These are phyloP conservation scores for Candida suzukii DNA, from an alignment of 805 yeast species.

Conservation along the genomic window DNA sequence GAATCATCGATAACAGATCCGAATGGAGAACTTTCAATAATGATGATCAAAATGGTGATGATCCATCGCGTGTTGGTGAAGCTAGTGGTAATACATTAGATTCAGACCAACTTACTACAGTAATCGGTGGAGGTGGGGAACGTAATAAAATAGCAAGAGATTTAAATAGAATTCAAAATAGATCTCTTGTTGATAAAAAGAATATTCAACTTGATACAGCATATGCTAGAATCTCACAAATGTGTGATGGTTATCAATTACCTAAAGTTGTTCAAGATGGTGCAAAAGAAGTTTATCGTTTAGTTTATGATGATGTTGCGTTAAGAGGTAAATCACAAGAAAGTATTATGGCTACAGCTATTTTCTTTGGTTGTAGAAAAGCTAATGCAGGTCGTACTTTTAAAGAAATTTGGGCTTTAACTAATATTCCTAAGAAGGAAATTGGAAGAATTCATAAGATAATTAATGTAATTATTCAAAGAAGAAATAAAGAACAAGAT, in stretches of 20 bases:
- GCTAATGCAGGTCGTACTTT: conserved; percentile 92
- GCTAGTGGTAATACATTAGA: conserved; percentile 90
- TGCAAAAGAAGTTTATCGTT: conserved; percentile 91
- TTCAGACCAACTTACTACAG: conserved; percentile 85
- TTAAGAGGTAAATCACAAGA: conserved; percentile 89
- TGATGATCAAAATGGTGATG: conserved; percentile 97
- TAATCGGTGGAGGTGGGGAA: conserved; percentile 82
- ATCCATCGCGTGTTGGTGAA: conserved; percentile 98
- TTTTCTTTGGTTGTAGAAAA: conserved; percentile 88
- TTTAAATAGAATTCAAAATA: conserved; percentile 82
- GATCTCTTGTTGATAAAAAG: conserved; percentile 75
- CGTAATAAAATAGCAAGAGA: conserved; percentile 86
- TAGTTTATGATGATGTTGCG: conserved; percentile 80
- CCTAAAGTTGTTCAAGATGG: conserved; percentile 96
- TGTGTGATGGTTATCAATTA: conserved; percentile 94
- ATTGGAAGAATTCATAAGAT: conserved; percentile 86
- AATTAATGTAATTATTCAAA: conserved; percentile 54
- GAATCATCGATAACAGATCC: conserved; percentile 89
- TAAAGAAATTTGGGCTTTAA: conserved; percentile 92
- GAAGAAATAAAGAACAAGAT: conserved; percentile 42
- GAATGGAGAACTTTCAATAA: conserved; percentile 99
- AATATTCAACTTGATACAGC: conserved; percentile 87
- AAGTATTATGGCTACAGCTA: conserved; percentile 94
- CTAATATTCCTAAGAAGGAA: conserved; percentile 89
- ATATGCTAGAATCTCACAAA: conserved; percentile 82